A percentile compares a stretch with the other conserved stretches of the same genome.
phyloP scores from a whole-genome alignment of 768 basidiomycete species.

The Tylopilus vinaceipallidus region DNA sequence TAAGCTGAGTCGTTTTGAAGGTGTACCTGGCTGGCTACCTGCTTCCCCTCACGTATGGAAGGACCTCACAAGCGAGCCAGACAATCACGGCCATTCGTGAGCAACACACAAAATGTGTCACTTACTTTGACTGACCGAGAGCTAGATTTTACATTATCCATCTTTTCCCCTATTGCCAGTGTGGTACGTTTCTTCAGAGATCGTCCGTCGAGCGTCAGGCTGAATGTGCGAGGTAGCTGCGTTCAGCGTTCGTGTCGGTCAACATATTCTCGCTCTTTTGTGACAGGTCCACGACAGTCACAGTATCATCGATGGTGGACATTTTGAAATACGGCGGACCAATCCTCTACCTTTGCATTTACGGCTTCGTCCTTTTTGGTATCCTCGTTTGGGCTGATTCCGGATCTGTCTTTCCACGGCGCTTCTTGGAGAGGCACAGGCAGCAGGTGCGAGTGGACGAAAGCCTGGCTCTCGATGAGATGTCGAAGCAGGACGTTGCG shows the following conservation, averaged over 20 bases:
- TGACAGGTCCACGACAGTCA: conserved; percentile 48
- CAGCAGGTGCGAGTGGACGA: conserved; percentile 10
- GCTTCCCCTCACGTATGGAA: conserved; percentile 70
- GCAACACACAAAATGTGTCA: conserved; percentile 7
- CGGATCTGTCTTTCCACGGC: conserved; percentile 51
- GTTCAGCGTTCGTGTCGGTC: conserved; percentile 69
- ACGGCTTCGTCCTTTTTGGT: conserved; percentile 54
- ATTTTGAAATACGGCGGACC: conserved; percentile 71
- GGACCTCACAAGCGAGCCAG: conserved; percentile 47
- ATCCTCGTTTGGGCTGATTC: conserved; percentile 74
- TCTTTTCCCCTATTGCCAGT: conserved; percentile 67
- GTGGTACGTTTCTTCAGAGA: conserved; percentile 43
- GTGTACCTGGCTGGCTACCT: conserved; percentile 67
- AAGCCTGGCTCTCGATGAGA: conserved; percentile 11
- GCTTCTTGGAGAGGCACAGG: conserved; percentile 25
- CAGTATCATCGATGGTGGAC: conserved; percentile 44
- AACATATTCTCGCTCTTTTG: conserved; percentile 78
- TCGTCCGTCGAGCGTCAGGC: not conserved
- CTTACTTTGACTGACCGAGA: not conserved
- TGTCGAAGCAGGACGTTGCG: conserved; percentile 49
- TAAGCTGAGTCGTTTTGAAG: conserved; percentile 32
- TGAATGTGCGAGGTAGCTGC: conserved; percentile 40
- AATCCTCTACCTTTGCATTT: conserved; percentile 67
- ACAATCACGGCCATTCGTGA: conserved; percentile 61
- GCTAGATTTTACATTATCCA: conserved; percentile 61